phyloP scores from a whole-genome alignment of 805 yeast genomes.

The Tanozyma kutaoensis region DNA sequence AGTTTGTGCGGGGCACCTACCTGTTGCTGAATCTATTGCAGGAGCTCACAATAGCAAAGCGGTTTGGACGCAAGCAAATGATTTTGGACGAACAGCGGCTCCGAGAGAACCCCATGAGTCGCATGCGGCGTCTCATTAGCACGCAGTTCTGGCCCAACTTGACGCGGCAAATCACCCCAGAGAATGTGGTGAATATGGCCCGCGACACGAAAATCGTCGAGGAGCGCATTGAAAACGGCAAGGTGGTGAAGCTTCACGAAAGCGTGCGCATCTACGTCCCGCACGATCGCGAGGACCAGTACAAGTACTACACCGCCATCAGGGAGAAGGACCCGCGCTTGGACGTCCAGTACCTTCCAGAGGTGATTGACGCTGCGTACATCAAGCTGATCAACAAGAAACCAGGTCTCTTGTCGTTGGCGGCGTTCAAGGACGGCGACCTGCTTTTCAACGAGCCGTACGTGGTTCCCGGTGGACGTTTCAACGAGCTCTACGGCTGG shows the following conservation, averaged over 20 bases:
- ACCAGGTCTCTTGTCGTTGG: constrained; percentile 82
- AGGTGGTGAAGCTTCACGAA: constrained; percentile 26
- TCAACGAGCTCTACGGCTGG: constrained; percentile 97
- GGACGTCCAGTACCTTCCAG: constrained; percentile 69
- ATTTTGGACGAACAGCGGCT: constrained; percentile 72
- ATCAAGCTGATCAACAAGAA: constrained; percentile 63
- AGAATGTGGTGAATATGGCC: constrained; percentile 57
- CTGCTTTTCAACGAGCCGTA: constrained; percentile 59
- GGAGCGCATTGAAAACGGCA: constrained; percentile 20
- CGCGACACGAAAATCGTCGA: constrained; percentile 63
- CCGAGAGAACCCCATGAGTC: constrained; percentile 75
- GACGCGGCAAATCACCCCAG: constrained; percentile 56
- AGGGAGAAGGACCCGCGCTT: constrained; percentile 41
- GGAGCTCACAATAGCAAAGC: constrained; percentile 77
- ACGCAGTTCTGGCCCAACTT: constrained; percentile 72
- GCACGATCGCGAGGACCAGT: constrained; percentile 53
- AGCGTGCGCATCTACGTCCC: constrained; percentile 76
- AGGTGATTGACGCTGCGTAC: constrained; percentile 60
- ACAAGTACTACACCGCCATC: constrained; percentile 46
- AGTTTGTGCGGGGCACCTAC: constrained; percentile 76
- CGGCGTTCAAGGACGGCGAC: constrained; percentile 44
- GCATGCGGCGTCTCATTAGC: constrained; percentile 60
- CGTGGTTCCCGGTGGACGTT: constrained; percentile 95
- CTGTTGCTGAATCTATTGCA: constrained; percentile 79
- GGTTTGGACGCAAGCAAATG: constrained; percentile 67